Conservation (phyloP, 2,329 filamentous ascomycete genomes). For the Exophiala sp. region DNA sequence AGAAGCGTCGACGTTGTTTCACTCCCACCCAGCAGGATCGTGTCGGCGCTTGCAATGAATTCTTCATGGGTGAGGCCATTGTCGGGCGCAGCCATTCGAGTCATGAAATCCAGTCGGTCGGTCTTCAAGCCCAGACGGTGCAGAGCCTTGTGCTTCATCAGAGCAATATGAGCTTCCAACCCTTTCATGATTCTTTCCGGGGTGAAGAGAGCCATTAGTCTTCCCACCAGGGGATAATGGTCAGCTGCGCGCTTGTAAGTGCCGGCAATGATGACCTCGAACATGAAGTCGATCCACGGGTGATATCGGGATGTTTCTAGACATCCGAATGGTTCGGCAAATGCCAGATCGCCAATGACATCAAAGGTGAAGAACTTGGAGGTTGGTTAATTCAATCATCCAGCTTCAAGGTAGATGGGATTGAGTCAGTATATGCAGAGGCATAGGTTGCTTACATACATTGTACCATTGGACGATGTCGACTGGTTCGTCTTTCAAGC, state of each 20-base stretch:
- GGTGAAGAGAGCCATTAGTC: neutral
- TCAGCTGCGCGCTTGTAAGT: neutral
- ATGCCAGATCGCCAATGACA: conserved; percentile 32
- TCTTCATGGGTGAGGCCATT: too few relatives aligned
- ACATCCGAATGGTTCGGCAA: conserved; percentile 34
- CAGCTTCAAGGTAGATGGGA: too few relatives aligned
- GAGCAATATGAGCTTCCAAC: too few relatives aligned
- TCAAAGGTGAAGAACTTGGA: conserved; percentile 25
- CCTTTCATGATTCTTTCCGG: neutral
- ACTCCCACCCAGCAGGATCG: conserved; percentile 39
- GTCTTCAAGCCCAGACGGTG: conserved; percentile 16
- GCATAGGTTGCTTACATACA: too few relatives aligned
- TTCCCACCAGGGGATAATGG: neutral
- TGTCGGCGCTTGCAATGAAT: conserved; percentile 29
- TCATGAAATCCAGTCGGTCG: neutral
- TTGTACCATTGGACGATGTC: conserved; percentile 24
- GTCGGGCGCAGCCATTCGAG: conserved; percentile 17
- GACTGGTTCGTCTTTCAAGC: neutral
- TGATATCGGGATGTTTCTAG: conserved; percentile 30
- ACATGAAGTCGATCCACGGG: conserved; percentile 32
- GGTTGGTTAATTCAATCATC: too few relatives aligned
- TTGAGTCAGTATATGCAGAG: too few relatives aligned
- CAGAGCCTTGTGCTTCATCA: neutral
- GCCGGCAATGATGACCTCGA: conserved; percentile 13
- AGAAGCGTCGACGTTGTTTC: conserved; percentile 46